phyloP scores from a whole-genome alignment of 164 flowering plant species.

The Cinnamomum micranthum region DNA sequence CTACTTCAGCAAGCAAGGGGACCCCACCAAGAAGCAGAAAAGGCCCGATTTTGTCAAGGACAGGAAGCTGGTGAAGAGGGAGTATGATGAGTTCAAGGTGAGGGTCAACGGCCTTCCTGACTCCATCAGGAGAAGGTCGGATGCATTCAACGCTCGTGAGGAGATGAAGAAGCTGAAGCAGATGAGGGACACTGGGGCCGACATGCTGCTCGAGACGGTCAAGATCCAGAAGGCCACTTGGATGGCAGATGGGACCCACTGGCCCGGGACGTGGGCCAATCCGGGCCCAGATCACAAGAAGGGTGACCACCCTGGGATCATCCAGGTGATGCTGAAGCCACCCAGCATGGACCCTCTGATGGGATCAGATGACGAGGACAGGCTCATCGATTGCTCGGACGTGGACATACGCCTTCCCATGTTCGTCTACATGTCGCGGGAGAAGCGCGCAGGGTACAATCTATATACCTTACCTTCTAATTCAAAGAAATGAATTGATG shows the following conservation, averaged over 20 bases:
- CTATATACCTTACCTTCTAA: no score
- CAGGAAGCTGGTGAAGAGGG: constrained; percentile 58
- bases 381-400: constrained; percentile 23
- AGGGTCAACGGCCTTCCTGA: constrained; percentile 70
- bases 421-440: constrained; percentile 30
- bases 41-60: constrained; percentile 71
- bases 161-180: constrained; percentile 70
- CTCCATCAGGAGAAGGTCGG: constrained; percentile 71
- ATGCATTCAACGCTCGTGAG: constrained; percentile 78
- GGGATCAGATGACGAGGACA: constrained; percentile 24
- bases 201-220: constrained; percentile 35
- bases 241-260: constrained; percentile 91
- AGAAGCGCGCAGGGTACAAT: constrained; percentile 21
- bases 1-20: constrained; percentile 54
- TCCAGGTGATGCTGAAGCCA: constrained; percentile 83
- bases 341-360: constrained; percentile 41
- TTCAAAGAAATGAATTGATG: no score
- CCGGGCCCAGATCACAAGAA: constrained; percentile 51
- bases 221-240: constrained; percentile 70
- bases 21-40: constrained; percentile 69
- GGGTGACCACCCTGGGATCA: constrained; percentile 79
- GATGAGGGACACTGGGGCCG: constrained; percentile 50
- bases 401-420: constrained; percentile 29
- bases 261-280: constrained; percentile 77
- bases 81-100: constrained; percentile 83